Percentiles rank a stretch among this genome's conserved stretches.
phyloP scores from a whole-genome alignment of 495 filamentous ascomycete species.

The Aspergillus funiculosus region DNA sequence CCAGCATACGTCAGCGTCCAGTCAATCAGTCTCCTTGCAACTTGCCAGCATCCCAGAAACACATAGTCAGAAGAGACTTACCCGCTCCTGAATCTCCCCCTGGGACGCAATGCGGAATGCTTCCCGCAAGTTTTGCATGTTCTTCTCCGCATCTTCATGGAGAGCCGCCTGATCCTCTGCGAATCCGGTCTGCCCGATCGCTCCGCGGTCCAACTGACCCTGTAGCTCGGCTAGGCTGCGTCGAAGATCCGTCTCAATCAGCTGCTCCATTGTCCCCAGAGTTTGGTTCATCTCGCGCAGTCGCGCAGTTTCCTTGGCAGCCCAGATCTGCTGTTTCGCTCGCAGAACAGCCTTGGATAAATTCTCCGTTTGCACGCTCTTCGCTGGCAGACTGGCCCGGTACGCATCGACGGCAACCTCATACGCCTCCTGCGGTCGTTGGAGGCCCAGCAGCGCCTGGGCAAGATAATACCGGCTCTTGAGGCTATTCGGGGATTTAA shows the following conservation, averaged over 20 bases:
- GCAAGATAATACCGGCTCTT: conserved; percentile 84
- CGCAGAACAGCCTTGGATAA: conserved; percentile 63
- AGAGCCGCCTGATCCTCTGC: conserved; percentile 34
- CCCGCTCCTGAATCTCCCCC: conserved; percentile 56
- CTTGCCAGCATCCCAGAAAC: not conserved
- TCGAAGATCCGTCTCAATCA: conserved; percentile 49
- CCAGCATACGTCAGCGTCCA: conserved; percentile 9
- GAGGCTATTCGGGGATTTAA: conserved; percentile 47
- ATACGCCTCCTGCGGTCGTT: conserved; percentile 70
- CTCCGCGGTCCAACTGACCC: conserved; percentile 35
- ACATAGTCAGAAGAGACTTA: conserved; percentile 23
- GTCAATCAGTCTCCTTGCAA: not conserved
- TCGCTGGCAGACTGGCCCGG: conserved; percentile 54
- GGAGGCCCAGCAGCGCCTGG: conserved; percentile 70
- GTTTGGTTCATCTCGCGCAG: conserved; percentile 44
- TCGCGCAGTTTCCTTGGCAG: conserved; percentile 43
- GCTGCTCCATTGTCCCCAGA: conserved; percentile 42
- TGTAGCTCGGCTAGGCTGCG: conserved; percentile 47
- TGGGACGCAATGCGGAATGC: conserved; percentile 46
- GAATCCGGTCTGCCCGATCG: conserved; percentile 44
- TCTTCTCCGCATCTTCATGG: conserved; percentile 46
- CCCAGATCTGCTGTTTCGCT: conserved; percentile 67
- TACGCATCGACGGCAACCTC: conserved; percentile 68
- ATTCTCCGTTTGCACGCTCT: conserved; percentile 55
- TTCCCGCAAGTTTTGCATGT: conserved; percentile 45